Evolutionary conservation across 2,329 filamentous ascomycete species (phyloP).

Genomic region (Blumeria graminis): DNA sequence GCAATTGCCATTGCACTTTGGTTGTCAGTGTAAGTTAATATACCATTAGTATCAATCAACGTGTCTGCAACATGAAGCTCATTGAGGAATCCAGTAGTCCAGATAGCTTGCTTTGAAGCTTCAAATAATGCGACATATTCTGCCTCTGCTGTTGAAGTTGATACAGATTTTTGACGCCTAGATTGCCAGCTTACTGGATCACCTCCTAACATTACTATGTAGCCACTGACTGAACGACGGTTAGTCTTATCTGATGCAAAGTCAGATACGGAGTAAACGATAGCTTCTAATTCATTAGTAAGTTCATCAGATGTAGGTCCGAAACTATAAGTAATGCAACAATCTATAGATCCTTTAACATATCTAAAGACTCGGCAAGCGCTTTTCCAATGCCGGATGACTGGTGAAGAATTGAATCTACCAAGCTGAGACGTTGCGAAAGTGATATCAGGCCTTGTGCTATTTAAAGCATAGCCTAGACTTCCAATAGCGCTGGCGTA

Average conservation of each 20-base stretch:
- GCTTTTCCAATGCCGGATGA: background rate
- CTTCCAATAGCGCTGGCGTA: slow-evolving; percentile 1
- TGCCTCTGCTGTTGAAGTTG: background rate
- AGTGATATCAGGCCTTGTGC: background rate
- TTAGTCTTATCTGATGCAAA: background rate
- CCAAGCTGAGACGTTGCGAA: background rate
- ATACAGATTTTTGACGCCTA: background rate
- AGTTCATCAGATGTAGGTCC: background rate
- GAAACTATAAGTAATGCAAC: background rate
- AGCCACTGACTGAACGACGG: background rate
- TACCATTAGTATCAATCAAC: background rate
- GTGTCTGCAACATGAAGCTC: background rate
- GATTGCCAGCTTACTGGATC: background rate
- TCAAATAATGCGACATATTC: background rate
- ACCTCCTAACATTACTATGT: background rate
- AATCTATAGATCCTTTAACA: background rate
- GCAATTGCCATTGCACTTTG: background rate
- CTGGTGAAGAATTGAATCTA: background rate
- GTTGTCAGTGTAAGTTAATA: background rate
- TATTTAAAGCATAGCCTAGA: background rate
- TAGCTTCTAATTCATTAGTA: background rate
- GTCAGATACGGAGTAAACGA: background rate
- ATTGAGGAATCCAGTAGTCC: background rate
- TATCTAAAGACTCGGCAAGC: background rate
- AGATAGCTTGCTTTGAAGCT: background rate